These are phyloP conservation scores for Phialocephala subalpina DNA, from an alignment of 2,329 filamentous ascomycete species.

Conservation along the genomic window DNA sequence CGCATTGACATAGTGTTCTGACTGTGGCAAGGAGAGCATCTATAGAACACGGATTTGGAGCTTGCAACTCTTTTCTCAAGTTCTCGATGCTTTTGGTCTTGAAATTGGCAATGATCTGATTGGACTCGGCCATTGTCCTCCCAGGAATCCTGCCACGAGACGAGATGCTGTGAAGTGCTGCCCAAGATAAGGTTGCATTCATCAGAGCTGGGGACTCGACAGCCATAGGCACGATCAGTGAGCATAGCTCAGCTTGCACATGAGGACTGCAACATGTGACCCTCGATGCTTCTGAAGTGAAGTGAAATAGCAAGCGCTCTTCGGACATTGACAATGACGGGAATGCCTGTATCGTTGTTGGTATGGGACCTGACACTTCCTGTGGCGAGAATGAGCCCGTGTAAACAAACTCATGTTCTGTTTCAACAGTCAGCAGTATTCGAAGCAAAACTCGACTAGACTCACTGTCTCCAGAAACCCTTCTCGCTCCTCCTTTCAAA, in stretches of 20 bases:
- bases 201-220: conserved; percentile 51
- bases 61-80: conserved; percentile 49
- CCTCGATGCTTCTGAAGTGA: conserved; percentile 50
- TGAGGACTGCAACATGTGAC: conserved; percentile 50
- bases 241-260: conserved; percentile 51
- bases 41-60: conserved; percentile 43
- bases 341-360: conserved; percentile 34
- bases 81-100: conserved; percentile 51
- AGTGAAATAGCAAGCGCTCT: conserved; percentile 49
- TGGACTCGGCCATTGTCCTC: conserved; percentile 44
- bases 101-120: conserved; percentile 47
- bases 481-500: conserved; percentile 17
- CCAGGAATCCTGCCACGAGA: conserved; percentile 45
- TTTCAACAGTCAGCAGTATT: not conserved
- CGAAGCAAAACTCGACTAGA: not conserved
- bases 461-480: conserved; percentile 4
- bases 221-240: conserved; percentile 53
- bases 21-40: conserved; percentile 50
- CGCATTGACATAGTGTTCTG: conserved; percentile 51
- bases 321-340: conserved; percentile 44
- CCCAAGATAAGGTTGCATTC: conserved; percentile 52
- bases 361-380: not conserved
- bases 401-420: conserved; percentile 8
- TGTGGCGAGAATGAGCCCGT: not conserved
- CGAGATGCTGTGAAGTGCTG: conserved; percentile 50